These are phyloP conservation scores for Catunica adiposa DNA, from an alignment of 2,329 filamentous ascomycete species.

Conservation along the genomic window DNA sequence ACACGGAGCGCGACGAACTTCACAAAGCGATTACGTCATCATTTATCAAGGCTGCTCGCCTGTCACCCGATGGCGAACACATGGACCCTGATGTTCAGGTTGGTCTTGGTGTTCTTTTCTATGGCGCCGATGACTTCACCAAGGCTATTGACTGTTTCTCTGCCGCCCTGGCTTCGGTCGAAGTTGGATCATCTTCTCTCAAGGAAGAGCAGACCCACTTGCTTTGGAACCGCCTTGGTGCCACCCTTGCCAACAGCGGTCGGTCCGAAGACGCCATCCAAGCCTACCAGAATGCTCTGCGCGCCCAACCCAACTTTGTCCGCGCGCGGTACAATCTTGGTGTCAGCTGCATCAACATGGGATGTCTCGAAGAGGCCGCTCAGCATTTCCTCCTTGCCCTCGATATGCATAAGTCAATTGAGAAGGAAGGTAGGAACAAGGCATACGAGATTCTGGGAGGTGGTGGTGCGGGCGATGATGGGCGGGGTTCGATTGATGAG, in stretches of 20 bases:
- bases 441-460: slow-evolving; percentile 66
- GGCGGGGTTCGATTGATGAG: slow-evolving; percentile 37
- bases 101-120: slow-evolving; percentile 89
- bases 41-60: slow-evolving; percentile 82
- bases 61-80: slow-evolving; percentile 78
- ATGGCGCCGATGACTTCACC: slow-evolving; percentile 92
- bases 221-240: slow-evolving; percentile 92
- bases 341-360: slow-evolving; percentile 93
- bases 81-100: slow-evolving; percentile 99
- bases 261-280: slow-evolving; percentile 91
- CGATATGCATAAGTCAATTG: slow-evolving; percentile 88
- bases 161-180: slow-evolving; percentile 70
- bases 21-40: slow-evolving; percentile 81
- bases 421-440: slow-evolving; percentile 66
- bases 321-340: slow-evolving; percentile 93
- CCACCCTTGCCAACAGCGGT: slow-evolving; percentile 87
- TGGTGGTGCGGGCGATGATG: slow-evolving; percentile 21
- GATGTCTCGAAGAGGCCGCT: slow-evolving; percentile 83
- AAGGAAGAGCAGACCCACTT: slow-evolving; percentile 76
- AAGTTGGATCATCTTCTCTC: slow-evolving; percentile 61
- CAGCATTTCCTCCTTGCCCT: slow-evolving; percentile 82
- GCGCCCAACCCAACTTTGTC: slow-evolving; percentile 87
- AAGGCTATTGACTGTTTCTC: slow-evolving; percentile 98
- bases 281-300: slow-evolving; percentile 84
- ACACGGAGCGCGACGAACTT: slow-evolving; percentile 78